phyloP scores from a whole-genome alignment of 192 early-diverging fungal species.

The Martensiomyces pterosporus region DNA sequence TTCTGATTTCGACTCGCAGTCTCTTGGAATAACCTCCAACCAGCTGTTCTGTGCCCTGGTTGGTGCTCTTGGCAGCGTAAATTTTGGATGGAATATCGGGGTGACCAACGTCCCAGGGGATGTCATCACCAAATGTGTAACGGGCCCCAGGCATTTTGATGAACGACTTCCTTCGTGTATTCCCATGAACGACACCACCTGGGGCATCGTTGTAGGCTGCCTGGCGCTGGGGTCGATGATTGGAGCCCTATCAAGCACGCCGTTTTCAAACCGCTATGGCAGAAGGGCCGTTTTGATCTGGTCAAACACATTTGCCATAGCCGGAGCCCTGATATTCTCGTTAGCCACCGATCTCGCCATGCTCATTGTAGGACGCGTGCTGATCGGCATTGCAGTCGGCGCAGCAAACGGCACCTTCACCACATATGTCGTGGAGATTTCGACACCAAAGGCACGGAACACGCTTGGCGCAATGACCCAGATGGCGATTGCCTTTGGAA shows the following conservation, averaged over 20 bases:
- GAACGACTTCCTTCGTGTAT: conserved; percentile 30
- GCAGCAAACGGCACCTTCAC: conserved; percentile 53
- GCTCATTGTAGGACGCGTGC: conserved; percentile 63
- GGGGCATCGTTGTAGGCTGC: conserved; percentile 53
- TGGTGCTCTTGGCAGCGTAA: conserved; percentile 32
- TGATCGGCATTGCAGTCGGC: conserved; percentile 67
- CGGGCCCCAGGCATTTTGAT: conserved; percentile 15
- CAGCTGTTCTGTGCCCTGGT: conserved; percentile 44
- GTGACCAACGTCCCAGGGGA: conserved; percentile 55
- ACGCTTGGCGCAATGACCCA: conserved; percentile 66
- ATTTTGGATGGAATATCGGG: conserved; percentile 49
- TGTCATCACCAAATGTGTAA: conserved; percentile 43
- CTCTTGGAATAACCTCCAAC: conserved; percentile 43
- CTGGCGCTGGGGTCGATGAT: conserved; percentile 59
- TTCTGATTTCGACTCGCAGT: no score
- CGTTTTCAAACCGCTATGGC: conserved; percentile 54
- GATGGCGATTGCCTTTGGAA: conserved; percentile 68
- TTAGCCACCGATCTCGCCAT: conserved; percentile 54
- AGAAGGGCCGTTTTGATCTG: conserved; percentile 59
- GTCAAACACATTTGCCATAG: conserved; percentile 59
- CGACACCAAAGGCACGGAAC: conserved; percentile 64
- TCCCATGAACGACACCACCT: conserved; percentile 26
- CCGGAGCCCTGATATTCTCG: conserved; percentile 55
- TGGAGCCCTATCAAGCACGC: conserved; percentile 57
- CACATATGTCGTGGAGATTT: conserved; percentile 71